Evolutionary conservation across 2,329 filamentous ascomycete genomes (phyloP).

Genomic region (Beauveria sp.): DNA sequence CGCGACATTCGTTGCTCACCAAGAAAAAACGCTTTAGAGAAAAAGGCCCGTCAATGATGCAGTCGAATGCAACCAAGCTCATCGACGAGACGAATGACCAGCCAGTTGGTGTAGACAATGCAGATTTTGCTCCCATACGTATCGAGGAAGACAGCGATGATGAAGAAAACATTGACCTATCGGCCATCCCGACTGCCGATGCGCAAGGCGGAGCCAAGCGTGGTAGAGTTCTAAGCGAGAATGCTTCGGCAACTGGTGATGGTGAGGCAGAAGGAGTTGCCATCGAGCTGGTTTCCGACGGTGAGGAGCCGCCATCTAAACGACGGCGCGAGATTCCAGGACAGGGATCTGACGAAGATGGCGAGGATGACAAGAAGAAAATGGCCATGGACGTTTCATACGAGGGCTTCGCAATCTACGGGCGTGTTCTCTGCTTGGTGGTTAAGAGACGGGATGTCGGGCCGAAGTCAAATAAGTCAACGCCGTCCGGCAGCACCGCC

Average conservation of each 20-base stretch:
- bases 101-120: constrained; percentile 44
- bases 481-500: constrained; percentile 21
- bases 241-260: constrained; percentile 13
- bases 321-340: constrained; percentile 29
- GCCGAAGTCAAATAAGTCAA: constrained; percentile 33
- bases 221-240: constrained; percentile 17
- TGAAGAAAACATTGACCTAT: constrained; percentile 21
- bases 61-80: constrained; percentile 56
- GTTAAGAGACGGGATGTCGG: constrained; percentile 68
- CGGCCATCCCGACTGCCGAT: constrained; percentile 27
- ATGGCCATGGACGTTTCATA: constrained; percentile 78
- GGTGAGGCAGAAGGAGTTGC: constrained; percentile 22
- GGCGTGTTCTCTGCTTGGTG: constrained; percentile 83
- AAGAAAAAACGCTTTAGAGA: constrained; percentile 75
- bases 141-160: constrained; percentile 44
- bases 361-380: constrained; percentile 79
- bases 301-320: constrained; percentile 37
- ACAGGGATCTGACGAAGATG: constrained; percentile 23
- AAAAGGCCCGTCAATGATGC: constrained; percentile 42
- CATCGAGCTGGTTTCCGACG: constrained; percentile 32
- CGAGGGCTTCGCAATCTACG: constrained; percentile 93
- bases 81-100: constrained; percentile 47
- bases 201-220: constrained; percentile 22
- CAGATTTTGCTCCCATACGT: constrained; percentile 25
- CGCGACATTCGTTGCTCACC: constrained; percentile 75